A percentile compares a stretch with the other conserved stretches of the same genome.
These are phyloP conservation scores for Penicillium sumatraense DNA, from an alignment of 2,329 filamentous ascomycete genomes.

Conservation along the genomic window DNA sequence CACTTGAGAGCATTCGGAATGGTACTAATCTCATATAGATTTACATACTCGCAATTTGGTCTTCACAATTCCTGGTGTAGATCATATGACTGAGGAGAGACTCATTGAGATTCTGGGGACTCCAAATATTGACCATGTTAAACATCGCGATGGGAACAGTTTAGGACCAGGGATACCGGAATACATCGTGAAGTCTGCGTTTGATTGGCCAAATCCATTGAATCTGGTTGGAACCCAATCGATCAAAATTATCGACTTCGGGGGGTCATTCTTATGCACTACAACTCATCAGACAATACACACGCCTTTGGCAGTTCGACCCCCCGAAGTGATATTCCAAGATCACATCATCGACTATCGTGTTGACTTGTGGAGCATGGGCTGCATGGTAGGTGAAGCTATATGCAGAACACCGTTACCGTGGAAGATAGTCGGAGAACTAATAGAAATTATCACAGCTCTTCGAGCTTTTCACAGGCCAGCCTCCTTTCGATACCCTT, in stretches of 20 bases:
- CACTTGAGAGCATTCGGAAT: conserved; percentile 5
- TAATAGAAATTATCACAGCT: conserved; percentile 31
- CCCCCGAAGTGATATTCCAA: conserved; percentile 46
- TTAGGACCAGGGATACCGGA: conserved; percentile 25
- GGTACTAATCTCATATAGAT: conserved; percentile 27
- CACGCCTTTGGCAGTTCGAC: conserved; percentile 39
- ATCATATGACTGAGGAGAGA: conserved; percentile 18
- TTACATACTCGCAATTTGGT: conserved; percentile 34
- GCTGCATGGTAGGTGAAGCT: conserved; percentile 37
- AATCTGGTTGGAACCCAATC: conserved; percentile 6
- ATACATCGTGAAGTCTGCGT: conserved; percentile 27
- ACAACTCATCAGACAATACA: conserved; percentile 33
- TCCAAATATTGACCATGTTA: conserved; percentile 31
- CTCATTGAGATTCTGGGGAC: conserved; percentile 29
- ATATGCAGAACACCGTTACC: not conserved
- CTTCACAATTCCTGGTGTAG: conserved; percentile 24
- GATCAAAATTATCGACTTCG: conserved; percentile 46
- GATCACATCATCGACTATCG: conserved; percentile 40
- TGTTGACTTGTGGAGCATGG: conserved; percentile 46
- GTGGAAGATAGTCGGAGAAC: conserved; percentile 1
- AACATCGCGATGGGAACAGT: conserved; percentile 26
- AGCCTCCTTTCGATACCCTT: conserved; percentile 45
- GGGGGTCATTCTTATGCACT: conserved; percentile 38
- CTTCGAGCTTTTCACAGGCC: conserved; percentile 45
- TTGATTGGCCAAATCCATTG: conserved; percentile 11